A percentile compares a stretch with the other conserved stretches of the same genome.
Evolutionary conservation across 768 basidiomycete genomes (phyloP).

Genomic region (Lactifluus volemus): DNA sequence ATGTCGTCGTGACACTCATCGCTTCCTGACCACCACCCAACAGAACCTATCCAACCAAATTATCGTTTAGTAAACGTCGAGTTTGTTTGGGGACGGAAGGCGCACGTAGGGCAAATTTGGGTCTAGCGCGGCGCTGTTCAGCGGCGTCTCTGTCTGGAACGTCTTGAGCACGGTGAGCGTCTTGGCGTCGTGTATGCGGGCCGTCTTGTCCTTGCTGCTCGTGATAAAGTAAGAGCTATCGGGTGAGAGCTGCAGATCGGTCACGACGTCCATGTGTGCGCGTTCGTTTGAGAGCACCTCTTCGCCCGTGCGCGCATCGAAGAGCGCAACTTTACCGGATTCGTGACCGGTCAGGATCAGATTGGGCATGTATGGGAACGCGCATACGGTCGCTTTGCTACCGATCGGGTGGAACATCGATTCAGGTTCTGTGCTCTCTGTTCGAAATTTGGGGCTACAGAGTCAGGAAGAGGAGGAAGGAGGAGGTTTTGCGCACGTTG

Average conservation of each 20-base stretch:
- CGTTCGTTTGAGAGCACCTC: conserved; percentile 78
- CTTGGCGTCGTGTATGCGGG: conserved; percentile 88
- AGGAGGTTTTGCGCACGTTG: conserved; percentile 48
- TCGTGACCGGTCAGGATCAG: conserved; percentile 92
- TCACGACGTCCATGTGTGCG: conserved; percentile 79
- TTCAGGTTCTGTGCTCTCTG: conserved; percentile 70
- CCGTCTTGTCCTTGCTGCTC: conserved; percentile 93
- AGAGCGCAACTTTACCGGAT: conserved; percentile 89
- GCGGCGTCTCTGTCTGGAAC: conserved; percentile 84
- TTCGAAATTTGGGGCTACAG: background rate
- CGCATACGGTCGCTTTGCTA: conserved; percentile 94
- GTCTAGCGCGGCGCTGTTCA: conserved; percentile 88
- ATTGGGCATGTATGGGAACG: conserved; percentile 72
- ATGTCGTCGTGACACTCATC: conserved; percentile 94
- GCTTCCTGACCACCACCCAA: conserved; percentile 98
- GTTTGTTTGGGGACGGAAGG: background rate
- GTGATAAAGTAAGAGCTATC: conserved; percentile 96
- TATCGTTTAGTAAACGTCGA: too few relatives aligned
- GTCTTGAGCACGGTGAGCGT: conserved; percentile 89
- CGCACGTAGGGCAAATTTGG: conserved; percentile 78
- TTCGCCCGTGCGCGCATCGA: conserved; percentile 81
- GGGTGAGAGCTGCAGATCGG: conserved; percentile 84
- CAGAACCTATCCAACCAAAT: conserved; percentile 47
- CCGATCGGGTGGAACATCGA: conserved; percentile 83
- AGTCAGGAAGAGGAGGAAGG: background rate